Evolutionary conservation across 805 yeast species (phyloP).

Genomic region (Lachancea waltii): DNA sequence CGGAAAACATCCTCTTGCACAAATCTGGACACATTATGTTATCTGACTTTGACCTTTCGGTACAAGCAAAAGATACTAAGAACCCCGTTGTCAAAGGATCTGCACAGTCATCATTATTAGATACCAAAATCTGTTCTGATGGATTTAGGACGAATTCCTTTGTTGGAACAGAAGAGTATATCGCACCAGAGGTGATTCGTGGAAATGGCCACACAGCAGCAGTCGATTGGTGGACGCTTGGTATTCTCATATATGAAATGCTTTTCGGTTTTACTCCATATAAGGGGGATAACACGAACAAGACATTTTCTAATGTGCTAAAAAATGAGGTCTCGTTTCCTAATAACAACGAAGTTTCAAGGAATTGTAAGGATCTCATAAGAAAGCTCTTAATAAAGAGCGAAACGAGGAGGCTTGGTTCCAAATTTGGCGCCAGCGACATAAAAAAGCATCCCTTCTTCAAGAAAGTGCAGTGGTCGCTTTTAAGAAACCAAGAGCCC

Average conservation of each 20-base stretch:
- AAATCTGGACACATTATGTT: slow-evolving; percentile 98
- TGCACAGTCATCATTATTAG: slow-evolving; percentile 41
- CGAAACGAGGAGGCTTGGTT: slow-evolving; percentile 82
- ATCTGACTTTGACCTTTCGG: slow-evolving; percentile 91
- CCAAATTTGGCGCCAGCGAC: slow-evolving; percentile 92
- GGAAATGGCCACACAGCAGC: slow-evolving; percentile 98
- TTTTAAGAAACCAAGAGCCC: slow-evolving; percentile 84
- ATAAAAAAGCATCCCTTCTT: slow-evolving; percentile 87
- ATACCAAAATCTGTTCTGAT: slow-evolving; percentile 91
- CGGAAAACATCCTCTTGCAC: slow-evolving; percentile 89
- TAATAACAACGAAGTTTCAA: slow-evolving; percentile 59
- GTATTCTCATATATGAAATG: slow-evolving; percentile 91
- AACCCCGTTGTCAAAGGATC: slow-evolving; percentile 45
- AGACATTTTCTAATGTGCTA: slow-evolving; percentile 81
- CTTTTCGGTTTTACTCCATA: slow-evolving; percentile 93
- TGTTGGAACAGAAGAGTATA: slow-evolving; percentile 98
- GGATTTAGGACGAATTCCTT: slow-evolving; percentile 96
- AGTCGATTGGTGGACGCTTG: slow-evolving; percentile 99
- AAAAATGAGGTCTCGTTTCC: slow-evolving; percentile 79
- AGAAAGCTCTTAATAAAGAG: slow-evolving; percentile 81
- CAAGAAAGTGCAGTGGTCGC: slow-evolving; percentile 91
- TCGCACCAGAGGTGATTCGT: slow-evolving; percentile 96
- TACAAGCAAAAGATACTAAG: slow-evolving; percentile 72
- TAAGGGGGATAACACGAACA: slow-evolving; percentile 83
- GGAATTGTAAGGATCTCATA: slow-evolving; percentile 71